Conservation (phyloP, 805 yeast species). For the Candida sakaeoensis region DNA sequence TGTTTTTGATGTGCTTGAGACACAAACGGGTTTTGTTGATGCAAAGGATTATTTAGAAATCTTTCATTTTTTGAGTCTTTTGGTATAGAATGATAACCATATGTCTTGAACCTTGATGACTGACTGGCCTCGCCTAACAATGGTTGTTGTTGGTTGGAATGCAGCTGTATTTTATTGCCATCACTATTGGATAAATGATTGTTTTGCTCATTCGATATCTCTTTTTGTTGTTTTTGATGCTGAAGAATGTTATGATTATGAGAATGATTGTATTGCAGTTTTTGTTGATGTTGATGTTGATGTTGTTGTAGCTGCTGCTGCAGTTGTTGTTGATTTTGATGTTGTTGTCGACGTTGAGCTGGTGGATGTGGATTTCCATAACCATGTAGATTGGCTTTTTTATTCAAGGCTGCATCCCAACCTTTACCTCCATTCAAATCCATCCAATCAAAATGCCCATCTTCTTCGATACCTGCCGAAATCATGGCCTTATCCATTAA, state of each 20-base stretch:
- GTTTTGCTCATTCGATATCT: no score
- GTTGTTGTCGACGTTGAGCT: constrained; percentile 17
- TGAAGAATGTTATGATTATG: no score
- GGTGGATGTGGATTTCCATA: constrained; percentile 39
- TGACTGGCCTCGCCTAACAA: constrained; percentile 13
- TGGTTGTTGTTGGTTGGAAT: constrained; percentile 12
- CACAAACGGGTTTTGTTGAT: constrained; percentile 1
- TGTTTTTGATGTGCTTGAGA: constrained; percentile 5
- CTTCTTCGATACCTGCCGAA: constrained; percentile 64
- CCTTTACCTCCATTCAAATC: constrained; percentile 91
- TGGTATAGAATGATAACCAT: constrained; percentile 14
- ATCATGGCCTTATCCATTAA: constrained; percentile 76
- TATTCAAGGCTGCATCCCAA: constrained; percentile 87
- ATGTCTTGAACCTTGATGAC: constrained; percentile 10
- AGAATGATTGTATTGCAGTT: no score
- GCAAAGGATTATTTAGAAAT: constrained; percentile 11
- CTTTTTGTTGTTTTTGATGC: no score
- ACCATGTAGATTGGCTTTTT: constrained; percentile 92
- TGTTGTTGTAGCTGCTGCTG: constrained; percentile 4
- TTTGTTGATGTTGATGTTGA: no score
- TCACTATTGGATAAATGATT: no score
- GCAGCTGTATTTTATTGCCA: constrained; percentile 3
- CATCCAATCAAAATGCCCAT: constrained; percentile 98
- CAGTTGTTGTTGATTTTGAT: constrained; percentile 14
- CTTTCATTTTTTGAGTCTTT: constrained; percentile 17